Evolutionary conservation across 108 stramenopile genomes (phyloP).

Genomic region (Fragilaria radians): DNA sequence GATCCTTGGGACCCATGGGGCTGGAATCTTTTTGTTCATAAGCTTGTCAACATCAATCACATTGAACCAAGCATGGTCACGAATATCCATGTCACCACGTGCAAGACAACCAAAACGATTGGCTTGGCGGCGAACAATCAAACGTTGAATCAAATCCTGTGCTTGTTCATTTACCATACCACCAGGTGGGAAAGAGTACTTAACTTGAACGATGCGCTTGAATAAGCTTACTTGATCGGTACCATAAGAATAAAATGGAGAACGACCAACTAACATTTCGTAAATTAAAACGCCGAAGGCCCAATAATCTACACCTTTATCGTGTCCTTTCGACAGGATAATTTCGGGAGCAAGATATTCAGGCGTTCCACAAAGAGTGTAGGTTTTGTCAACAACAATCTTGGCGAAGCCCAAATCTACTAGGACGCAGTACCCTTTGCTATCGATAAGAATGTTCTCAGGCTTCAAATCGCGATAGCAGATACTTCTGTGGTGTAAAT

Average conservation of each 20-base stretch:
- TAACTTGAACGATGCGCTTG: constrained; percentile 94
- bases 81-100: constrained; percentile 87
- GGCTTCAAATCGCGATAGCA: constrained; percentile 85
- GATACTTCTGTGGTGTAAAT: constrained; percentile 65
- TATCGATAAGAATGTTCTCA: constrained; percentile 90
- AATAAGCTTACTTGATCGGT: constrained; percentile 93
- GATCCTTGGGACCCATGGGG: constrained; percentile 95
- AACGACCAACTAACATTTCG: constrained; percentile 96
- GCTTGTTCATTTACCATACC: constrained; percentile 82
- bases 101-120: constrained; percentile 87
- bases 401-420: constrained; percentile 99
- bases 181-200: constrained; percentile 83
- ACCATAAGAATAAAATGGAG: constrained; percentile 93
- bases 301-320: constrained; percentile 99
- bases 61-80: constrained; percentile 93
- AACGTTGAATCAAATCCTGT: constrained; percentile 82
- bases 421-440: constrained; percentile 92
- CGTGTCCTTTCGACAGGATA: constrained; percentile 97
- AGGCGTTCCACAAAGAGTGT: constrained; percentile 96
- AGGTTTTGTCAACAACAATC: constrained; percentile 94
- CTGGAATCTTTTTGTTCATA: constrained; percentile 71
- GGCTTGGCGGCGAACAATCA: constrained; percentile 85
- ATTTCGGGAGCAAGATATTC: constrained; percentile 99
- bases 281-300: constrained; percentile 97
- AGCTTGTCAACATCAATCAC: constrained; percentile 87